Base-by-base conservation (phyloP, 2,329 filamentous ascomycete genomes). In the Fusarium redolens region DNA sequence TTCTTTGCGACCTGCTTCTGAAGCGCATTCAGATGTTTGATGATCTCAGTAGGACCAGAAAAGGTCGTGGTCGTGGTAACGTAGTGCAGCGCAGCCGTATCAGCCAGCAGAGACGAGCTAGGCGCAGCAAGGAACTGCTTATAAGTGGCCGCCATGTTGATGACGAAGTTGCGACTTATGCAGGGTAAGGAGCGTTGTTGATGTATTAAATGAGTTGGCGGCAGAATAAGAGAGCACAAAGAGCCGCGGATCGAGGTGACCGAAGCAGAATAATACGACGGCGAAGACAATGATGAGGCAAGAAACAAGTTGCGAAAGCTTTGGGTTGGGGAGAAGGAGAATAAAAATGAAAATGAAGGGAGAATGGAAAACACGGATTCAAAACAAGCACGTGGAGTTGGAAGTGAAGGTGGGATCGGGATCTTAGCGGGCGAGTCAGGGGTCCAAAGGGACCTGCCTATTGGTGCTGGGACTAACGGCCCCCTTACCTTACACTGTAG, bases 21-120 rank as follows among this genome's bases (percentile, higher is more conserved):
- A 80, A 95, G 89, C 41, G 88, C 87, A 77, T 85, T 87, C 71
- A 98, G 84, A 83, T 98, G 95, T 85, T 94, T 95, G 83, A 96
- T 86, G 81, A 99, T 94, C 51, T 93, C 90, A 57, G 91, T 87
- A 51, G 92, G 83, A 75, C 93, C 91, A 70, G 88, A 86, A 79
- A 97, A 86, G 72, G 90, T 90, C 38, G 92, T 94, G 17, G 95
- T 92, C 12, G 96, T 97, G 62, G 95, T 94, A 81, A 98, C 92
- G 86, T 98, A 99, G 86, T 96, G 91, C 75, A 95, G 85, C 48
- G 92, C 89, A 65, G 92, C 92, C 81, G 92, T 87, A 60, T 88
- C 83, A 40, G 91, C 87, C 78, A 96, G 85, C 63, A 89, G 84
- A 62, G 89, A 88, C 61, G 90, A 84, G 82, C 85, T 91, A 71